These are phyloP conservation scores for Thraustotheca clavata DNA, from an alignment of 352 stramenopile species.

Conservation along the genomic window DNA sequence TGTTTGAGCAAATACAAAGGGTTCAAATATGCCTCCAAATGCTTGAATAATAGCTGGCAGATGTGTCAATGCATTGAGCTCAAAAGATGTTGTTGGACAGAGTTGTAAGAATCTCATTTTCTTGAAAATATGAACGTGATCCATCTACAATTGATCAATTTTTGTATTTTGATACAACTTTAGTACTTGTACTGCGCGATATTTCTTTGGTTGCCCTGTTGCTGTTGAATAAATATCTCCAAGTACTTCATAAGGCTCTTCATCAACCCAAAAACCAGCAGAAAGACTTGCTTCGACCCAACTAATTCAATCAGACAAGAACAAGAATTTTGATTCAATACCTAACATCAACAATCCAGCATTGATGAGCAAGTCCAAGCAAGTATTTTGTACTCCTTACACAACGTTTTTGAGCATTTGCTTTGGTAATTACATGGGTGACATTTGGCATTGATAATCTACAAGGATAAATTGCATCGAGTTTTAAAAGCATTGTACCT, in stretches of 20 bases:
- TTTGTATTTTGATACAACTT: constrained; percentile 2
- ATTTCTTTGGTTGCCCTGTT: constrained; percentile 58
- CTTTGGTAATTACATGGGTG: constrained; percentile 19
- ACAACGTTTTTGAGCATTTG: constrained; percentile 35
- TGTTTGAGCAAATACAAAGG: neutral
- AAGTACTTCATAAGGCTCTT: constrained; percentile 63
- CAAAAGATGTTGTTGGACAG: constrained; percentile 54
- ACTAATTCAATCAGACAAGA: constrained; percentile 8
- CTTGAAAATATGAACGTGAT: constrained; percentile 60
- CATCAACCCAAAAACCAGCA: constrained; percentile 51
- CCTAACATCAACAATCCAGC: constrained; percentile 62
- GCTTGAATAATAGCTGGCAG: constrained; percentile 49
- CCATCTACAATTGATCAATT: neutral
- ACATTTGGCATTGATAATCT: constrained; percentile 74
- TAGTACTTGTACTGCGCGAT: constrained; percentile 34
- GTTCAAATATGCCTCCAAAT: constrained; percentile 39
- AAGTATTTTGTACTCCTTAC: constrained; percentile 83
- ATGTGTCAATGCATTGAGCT: constrained; percentile 41
- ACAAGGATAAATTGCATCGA: constrained; percentile 29
- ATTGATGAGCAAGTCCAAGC: constrained; percentile 63
- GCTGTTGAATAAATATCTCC: constrained; percentile 75
- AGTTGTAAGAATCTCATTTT: constrained; percentile 70
- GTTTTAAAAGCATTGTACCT: constrained; percentile 1
- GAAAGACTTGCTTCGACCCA: constrained; percentile 64
- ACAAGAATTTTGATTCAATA: neutral